These are phyloP conservation scores for Artemisia tridentata DNA, from an alignment of 129 eudicot genomes.

Conservation along the genomic window DNA sequence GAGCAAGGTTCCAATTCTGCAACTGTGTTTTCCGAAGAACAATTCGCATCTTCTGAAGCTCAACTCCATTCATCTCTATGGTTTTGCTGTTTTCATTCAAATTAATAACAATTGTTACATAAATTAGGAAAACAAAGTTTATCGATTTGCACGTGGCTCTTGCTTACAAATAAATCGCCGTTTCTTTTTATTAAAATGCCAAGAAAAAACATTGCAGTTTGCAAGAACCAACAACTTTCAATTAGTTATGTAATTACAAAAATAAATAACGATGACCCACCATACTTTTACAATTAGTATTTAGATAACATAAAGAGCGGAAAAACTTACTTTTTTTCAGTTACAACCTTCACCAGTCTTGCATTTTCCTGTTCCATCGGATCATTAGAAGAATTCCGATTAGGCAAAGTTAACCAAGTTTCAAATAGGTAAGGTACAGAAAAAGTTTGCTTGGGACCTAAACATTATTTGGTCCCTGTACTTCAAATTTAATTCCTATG, in stretches of 20 bases:
- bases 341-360: constrained; percentile 54
- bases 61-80: constrained; percentile 60
- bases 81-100: constrained; percentile 48
- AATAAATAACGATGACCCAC: too few species aligned
- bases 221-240: too few species aligned
- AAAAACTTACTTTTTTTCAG: constrained; percentile 60
- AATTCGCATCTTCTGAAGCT: constrained; percentile 55
- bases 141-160: neutral
- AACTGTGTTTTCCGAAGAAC: constrained; percentile 63
- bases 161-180: neutral
- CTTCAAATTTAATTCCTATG: too few species aligned
- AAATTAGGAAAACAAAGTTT: neutral
- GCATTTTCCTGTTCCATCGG: constrained; percentile 60
- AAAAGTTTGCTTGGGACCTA: too few species aligned
- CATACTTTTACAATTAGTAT: neutral
- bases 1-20: constrained; percentile 90
- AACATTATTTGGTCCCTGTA: too few species aligned
- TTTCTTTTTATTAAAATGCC: neutral
- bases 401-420: neutral
- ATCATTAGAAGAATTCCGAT: constrained; percentile 11
- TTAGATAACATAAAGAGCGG: neutral
- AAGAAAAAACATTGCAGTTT: too few species aligned
- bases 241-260: too few species aligned
- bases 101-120: neutral
- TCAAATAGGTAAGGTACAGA: neutral